These are phyloP conservation scores for Neofusicoccum umdonicola DNA, from an alignment of 2,329 filamentous ascomycete species.

Conservation along the genomic window DNA sequence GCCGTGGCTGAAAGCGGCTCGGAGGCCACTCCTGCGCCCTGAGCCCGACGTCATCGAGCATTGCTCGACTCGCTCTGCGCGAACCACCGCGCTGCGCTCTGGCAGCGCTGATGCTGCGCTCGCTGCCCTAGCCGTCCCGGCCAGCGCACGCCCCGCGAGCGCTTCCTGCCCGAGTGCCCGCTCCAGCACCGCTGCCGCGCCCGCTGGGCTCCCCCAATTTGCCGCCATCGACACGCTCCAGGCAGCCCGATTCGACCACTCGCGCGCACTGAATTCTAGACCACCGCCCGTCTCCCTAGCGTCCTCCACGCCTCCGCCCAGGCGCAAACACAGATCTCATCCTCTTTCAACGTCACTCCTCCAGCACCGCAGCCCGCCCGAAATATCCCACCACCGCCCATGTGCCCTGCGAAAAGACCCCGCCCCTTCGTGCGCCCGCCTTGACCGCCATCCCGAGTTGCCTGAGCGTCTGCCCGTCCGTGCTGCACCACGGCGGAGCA, in stretches of 20 bases:
- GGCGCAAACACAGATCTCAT: slow-evolving; percentile 9
- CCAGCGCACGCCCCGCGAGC: background rate
- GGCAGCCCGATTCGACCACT: slow-evolving; percentile 6
- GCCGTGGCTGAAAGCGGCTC: background rate
- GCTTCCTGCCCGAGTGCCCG: background rate
- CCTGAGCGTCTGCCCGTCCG: slow-evolving; percentile 13
- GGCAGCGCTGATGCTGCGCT: background rate
- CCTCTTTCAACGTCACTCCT: slow-evolving; percentile 9
- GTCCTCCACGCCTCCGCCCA: slow-evolving; percentile 10
- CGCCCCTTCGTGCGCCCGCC: slow-evolving; percentile 7
- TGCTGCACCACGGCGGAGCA: slow-evolving; percentile 11
- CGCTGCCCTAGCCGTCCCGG: background rate
- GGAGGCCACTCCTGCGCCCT: slow-evolving; percentile 3
- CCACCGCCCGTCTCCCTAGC: slow-evolving; percentile 10
- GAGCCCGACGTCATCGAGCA: background rate
- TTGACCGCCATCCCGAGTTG: background rate
- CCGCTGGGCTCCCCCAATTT: slow-evolving; percentile 2
- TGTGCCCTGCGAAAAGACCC: background rate
- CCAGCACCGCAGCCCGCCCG: background rate
- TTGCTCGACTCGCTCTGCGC: background rate
- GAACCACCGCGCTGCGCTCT: background rate
- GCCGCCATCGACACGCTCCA: slow-evolving; percentile 7
- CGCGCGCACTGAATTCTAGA: slow-evolving; percentile 11
- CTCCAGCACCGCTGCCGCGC: background rate
- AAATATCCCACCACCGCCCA: background rate